Conservation (phyloP, 805 yeast genomes). For the Zygoascus ofunaensis region DNA sequence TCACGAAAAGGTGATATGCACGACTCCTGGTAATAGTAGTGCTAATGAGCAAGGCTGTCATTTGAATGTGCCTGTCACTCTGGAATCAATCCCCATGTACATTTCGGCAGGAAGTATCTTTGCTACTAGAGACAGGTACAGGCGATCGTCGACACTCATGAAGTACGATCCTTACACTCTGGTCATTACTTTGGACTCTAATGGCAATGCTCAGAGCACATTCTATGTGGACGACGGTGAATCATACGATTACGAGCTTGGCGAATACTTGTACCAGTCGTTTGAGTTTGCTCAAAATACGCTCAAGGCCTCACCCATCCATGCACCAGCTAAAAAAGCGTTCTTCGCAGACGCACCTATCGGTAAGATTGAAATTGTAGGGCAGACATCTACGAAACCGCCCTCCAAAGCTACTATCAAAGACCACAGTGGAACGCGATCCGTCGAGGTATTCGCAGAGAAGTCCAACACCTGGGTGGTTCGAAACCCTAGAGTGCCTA, state of each 20-base stretch:
- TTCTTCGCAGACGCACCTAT: constrained; percentile 10
- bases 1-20: constrained; percentile 10
- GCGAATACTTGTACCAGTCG: constrained; percentile 32
- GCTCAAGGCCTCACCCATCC: constrained; percentile 4
- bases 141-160: constrained; percentile 76
- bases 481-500: constrained; percentile 10
- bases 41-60: constrained; percentile 25
- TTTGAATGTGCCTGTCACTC: constrained; percentile 34
- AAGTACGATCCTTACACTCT: constrained; percentile 69
- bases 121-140: constrained; percentile 57
- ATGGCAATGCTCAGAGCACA: constrained; percentile 43
- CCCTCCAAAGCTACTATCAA: constrained; percentile 5
- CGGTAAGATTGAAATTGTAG: constrained; percentile 13
- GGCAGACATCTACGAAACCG: background rate
- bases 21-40: constrained; percentile 22
- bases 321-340: background rate
- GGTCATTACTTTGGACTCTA: constrained; percentile 43
- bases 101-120: constrained; percentile 73
- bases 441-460: constrained; percentile 6
- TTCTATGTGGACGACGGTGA: constrained; percentile 82
- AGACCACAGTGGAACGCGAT: constrained; percentile 8
- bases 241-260: constrained; percentile 45
- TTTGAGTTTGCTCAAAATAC: constrained; percentile 2
- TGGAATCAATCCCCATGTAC: constrained; percentile 60
- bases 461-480: background rate